These are phyloP conservation scores for Gynostemma pentaphyllum DNA, from an alignment of 306 rosid genomes.

Conservation along the genomic window DNA sequence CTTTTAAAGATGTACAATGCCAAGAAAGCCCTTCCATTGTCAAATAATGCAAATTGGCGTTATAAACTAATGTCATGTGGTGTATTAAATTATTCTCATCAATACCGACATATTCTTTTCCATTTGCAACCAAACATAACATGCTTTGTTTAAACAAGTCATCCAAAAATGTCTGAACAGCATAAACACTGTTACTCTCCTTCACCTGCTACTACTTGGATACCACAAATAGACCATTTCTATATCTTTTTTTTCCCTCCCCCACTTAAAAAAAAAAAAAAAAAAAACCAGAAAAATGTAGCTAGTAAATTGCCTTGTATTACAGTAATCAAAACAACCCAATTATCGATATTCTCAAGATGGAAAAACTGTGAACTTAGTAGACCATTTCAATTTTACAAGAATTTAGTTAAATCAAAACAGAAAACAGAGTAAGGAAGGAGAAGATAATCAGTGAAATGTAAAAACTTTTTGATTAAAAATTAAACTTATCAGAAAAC, in stretches of 20 bases:
- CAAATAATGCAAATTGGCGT: conserved; percentile 1
- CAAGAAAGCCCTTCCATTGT: background rate
- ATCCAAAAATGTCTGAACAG: background rate
- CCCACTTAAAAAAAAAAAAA: background rate
- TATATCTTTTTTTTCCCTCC: background rate
- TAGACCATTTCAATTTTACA: background rate
- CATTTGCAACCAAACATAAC: conserved; percentile 11
- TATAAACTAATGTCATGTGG: conserved; percentile 9
- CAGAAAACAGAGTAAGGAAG: background rate
- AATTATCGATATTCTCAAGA: background rate
- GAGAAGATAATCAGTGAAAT: background rate
- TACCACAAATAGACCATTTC: background rate
- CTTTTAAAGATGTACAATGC: background rate
- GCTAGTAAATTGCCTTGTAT: background rate
- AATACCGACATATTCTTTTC: conserved; percentile 10
- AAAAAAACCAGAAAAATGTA: background rate
- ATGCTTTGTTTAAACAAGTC: conserved; percentile 8
- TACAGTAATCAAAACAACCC: background rate
- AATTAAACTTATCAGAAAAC: background rate
- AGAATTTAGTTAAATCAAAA: background rate
- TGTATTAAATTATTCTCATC: conserved; percentile 10
- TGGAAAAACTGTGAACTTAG: background rate
- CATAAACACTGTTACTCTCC: conserved; percentile 6
- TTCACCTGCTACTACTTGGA: conserved; percentile 3
- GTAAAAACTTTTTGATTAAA: background rate